Percentiles rank a stretch among this genome's conserved stretches.
Evolutionary conservation across 768 basidiomycete genomes (phyloP).

Genomic region (Psilocybe cubensis): DNA sequence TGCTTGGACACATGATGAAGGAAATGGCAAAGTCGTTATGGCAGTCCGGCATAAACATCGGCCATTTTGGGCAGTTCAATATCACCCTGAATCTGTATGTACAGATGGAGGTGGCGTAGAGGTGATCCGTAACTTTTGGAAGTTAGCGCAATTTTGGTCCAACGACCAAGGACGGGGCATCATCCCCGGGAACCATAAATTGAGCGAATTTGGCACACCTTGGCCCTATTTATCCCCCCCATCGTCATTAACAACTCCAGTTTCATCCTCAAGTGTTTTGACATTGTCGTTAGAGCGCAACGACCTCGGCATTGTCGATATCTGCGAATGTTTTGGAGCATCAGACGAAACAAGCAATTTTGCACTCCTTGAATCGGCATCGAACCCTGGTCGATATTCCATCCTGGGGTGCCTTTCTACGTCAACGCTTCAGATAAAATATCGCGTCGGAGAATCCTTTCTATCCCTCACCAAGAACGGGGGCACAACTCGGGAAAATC

Average conservation of each 20-base stretch:
- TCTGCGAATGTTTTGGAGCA: slow-evolving; percentile 70
- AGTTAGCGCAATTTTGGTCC: slow-evolving; percentile 63
- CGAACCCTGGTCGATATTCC: slow-evolving; percentile 73
- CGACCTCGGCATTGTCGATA: slow-evolving; percentile 40
- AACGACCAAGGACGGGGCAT: slow-evolving; percentile 37
- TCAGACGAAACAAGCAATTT: slow-evolving; percentile 63
- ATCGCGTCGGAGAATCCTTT: slow-evolving; percentile 52
- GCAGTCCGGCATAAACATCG: slow-evolving; percentile 61
- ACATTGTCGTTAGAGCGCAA: slow-evolving; percentile 47
- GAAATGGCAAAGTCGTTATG: slow-evolving; percentile 77
- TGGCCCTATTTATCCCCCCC: slow-evolving; percentile 58
- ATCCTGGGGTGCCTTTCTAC: slow-evolving; percentile 67
- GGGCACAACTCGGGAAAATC: slow-evolving; percentile 37
- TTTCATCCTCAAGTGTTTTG: slow-evolving; percentile 23
- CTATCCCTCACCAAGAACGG: slow-evolving; percentile 49
- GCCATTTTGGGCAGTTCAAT: slow-evolving; percentile 90
- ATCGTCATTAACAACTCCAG: slow-evolving; percentile 26
- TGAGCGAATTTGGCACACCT: slow-evolving; percentile 45
- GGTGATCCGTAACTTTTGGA: slow-evolving; percentile 77
- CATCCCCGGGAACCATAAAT: slow-evolving; percentile 42
- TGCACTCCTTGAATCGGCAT: slow-evolving; percentile 75
- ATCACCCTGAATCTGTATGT: slow-evolving; percentile 85
- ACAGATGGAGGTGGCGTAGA: slow-evolving; percentile 71
- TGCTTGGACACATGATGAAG: slow-evolving; percentile 74
- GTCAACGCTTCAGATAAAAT: slow-evolving; percentile 59